A percentile compares a stretch with the other conserved stretches of the same genome.
Evolutionary conservation across 768 basidiomycete species (phyloP).

Genomic region (Termitomyces sp.): DNA sequence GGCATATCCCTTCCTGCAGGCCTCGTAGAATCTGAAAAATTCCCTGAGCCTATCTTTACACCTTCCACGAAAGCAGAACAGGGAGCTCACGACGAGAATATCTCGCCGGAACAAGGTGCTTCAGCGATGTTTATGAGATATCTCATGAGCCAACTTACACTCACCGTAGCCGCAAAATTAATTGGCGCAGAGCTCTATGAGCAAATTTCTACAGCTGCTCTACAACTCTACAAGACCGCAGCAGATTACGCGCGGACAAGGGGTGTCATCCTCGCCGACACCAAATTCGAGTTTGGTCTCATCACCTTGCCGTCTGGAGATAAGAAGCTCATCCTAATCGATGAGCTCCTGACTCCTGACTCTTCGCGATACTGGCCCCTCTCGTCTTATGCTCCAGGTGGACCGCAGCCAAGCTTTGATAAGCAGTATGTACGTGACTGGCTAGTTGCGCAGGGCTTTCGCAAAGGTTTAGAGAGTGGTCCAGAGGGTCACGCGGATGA

Average conservation of each 20-base stretch:
- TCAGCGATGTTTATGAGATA: not conserved
- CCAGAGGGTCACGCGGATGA: conserved; percentile 56
- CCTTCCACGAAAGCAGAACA: conserved; percentile 96
- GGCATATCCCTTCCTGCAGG: conserved; percentile 72
- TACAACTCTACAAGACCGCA: conserved; percentile 69
- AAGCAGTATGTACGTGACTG: conserved; percentile 96
- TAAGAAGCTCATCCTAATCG: conserved; percentile 74
- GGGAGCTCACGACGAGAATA: conserved; percentile 95
- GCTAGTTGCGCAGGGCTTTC: conserved; percentile 69
- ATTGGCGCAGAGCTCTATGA: conserved; percentile 62
- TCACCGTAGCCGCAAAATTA: conserved; percentile 49
- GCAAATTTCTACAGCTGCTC: conserved; percentile 50
- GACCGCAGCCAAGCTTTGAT: conserved; percentile 85
- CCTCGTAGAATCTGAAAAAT: conserved; percentile 78
- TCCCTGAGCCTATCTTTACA: conserved; percentile 84
- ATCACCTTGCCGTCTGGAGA: conserved; percentile 28
- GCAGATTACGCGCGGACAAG: conserved; percentile 64
- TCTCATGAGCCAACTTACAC: conserved; percentile 1
- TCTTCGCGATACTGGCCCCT: conserved; percentile 96
- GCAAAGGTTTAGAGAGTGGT: conserved; percentile 74
- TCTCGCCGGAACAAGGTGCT: conserved; percentile 75
- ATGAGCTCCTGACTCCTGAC: conserved; percentile 96
- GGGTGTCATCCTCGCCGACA: conserved; percentile 94
- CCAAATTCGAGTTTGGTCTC: conserved; percentile 98
- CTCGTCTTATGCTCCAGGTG: conserved; percentile 63